Evolutionary conservation across 208 protist genomes (phyloP).

Genomic region (Trypanosoma conorhini): DNA sequence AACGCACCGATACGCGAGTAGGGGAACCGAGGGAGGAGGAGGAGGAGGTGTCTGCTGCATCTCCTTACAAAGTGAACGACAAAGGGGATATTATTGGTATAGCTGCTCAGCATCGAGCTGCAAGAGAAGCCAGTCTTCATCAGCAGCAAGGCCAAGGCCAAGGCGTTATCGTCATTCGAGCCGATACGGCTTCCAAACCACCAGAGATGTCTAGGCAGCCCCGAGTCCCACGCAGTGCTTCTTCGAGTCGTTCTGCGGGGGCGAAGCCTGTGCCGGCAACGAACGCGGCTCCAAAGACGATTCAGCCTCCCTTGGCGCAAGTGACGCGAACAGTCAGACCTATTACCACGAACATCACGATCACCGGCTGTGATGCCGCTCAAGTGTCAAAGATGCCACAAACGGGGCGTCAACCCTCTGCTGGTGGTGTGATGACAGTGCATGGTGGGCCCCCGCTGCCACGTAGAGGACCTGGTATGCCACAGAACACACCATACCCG

Average conservation of each 20-base stretch:
- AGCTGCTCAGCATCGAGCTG: constrained; percentile 62
- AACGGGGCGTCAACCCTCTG: constrained; percentile 40
- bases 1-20: background rate
- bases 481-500: constrained; percentile 5
- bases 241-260: constrained; percentile 32
- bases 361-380: background rate
- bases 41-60: constrained; percentile 1
- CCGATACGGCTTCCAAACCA: constrained; percentile 63
- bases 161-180: constrained; percentile 66
- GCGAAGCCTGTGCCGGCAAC: background rate
- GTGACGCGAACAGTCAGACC: background rate
- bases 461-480: constrained; percentile 52
- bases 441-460: constrained; percentile 72
- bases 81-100: constrained; percentile 73
- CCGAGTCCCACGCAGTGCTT: constrained; percentile 51
- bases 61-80: constrained; percentile 44
- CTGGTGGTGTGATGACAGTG: constrained; percentile 41
- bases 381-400: constrained; percentile 1
- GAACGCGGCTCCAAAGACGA: background rate
- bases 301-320: background rate
- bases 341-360: background rate
- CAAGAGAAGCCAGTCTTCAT: constrained; percentile 36
- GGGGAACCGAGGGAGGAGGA: constrained; percentile 9
- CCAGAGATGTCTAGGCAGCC: constrained; percentile 52
- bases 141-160: background rate